Conservation (phyloP, 1,139 yeast genomes). For the Nakaseomyces delphensis region DNA sequence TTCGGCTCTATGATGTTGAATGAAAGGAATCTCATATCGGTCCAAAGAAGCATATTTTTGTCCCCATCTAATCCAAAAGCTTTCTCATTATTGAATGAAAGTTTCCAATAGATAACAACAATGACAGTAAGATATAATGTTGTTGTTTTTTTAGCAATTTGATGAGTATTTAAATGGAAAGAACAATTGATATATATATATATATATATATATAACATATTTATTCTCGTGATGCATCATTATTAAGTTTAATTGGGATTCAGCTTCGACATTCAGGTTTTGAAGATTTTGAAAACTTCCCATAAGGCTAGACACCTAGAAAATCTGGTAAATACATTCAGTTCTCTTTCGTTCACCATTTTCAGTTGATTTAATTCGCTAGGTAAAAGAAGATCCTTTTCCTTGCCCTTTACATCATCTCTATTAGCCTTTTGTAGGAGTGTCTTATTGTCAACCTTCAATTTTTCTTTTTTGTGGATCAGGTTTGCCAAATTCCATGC, state of each 20-base stretch:
- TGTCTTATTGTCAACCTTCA: conserved; percentile 55
- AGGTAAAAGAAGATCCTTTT: conserved; percentile 61
- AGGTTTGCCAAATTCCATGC: conserved; percentile 64
- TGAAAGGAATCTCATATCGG: conserved; percentile 41
- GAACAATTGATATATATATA: neutral
- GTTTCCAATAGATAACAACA: conserved; percentile 17
- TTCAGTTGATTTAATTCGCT: conserved; percentile 68
- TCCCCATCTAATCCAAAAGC: conserved; percentile 37
- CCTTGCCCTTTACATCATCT: conserved; percentile 83
- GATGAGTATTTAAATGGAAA: neutral
- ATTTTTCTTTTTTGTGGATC: conserved; percentile 45
- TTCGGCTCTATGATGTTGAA: conserved; percentile 45
- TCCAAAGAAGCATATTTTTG: conserved; percentile 52
- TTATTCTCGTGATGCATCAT: neutral
- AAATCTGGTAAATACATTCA: conserved; percentile 45
- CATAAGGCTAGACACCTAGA: conserved; percentile 47
- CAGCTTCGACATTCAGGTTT: neutral
- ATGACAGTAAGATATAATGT: neutral
- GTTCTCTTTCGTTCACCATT: conserved; percentile 49
- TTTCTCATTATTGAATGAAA: conserved; percentile 21
- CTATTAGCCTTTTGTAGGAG: conserved; percentile 73
- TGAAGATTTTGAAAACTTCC: conserved; percentile 40
- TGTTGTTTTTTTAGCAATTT: neutral
- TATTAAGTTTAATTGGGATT: no score
- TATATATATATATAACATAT: neutral